Conservation (phyloP, 2,329 filamentous ascomycete genomes). For the Trichoderma cornu-damae region DNA sequence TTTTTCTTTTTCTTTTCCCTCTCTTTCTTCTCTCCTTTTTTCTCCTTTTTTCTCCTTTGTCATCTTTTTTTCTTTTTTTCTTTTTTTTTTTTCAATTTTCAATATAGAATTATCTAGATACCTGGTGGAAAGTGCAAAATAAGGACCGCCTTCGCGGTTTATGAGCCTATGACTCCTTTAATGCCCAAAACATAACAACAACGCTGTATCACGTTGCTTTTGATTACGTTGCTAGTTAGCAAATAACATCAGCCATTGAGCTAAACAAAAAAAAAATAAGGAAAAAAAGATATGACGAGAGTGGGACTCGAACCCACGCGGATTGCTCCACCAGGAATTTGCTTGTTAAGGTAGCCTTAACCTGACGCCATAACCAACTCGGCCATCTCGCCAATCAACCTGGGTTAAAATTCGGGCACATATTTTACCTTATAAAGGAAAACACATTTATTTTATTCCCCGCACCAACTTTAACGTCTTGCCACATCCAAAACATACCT, state of each 20-base stretch:
- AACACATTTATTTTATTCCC: neutral
- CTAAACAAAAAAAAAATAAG: neutral
- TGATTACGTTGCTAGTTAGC: too few relatives aligned
- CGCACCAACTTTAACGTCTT: too few relatives aligned
- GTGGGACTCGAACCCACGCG: slow-evolving; percentile 23
- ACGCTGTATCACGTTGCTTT: too few relatives aligned
- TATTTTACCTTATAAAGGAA: neutral
- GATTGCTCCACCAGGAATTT: slow-evolving; percentile 21
- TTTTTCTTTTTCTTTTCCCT: neutral
- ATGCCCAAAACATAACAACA: neutral
- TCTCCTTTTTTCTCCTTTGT: too few relatives aligned
- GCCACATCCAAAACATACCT: too few relatives aligned
- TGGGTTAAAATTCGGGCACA: neutral
- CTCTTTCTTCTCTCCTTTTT: too few relatives aligned
- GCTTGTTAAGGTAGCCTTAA: slow-evolving; percentile 21
- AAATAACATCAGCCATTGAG: neutral
- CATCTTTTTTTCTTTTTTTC: neutral
- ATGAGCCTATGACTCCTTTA: neutral
- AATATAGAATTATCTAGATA: neutral
- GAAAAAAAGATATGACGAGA: slow-evolving; percentile 19
- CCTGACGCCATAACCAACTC: slow-evolving; percentile 21
- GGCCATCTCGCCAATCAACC: slow-evolving; percentile 19
- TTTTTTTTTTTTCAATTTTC: neutral
- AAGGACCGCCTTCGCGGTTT: too few relatives aligned
- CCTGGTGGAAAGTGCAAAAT: neutral